A percentile compares a stretch with the other conserved stretches of the same genome.
Conservation (phyloP, 2,329 filamentous ascomycete species). For the Xylaria digitata region DNA sequence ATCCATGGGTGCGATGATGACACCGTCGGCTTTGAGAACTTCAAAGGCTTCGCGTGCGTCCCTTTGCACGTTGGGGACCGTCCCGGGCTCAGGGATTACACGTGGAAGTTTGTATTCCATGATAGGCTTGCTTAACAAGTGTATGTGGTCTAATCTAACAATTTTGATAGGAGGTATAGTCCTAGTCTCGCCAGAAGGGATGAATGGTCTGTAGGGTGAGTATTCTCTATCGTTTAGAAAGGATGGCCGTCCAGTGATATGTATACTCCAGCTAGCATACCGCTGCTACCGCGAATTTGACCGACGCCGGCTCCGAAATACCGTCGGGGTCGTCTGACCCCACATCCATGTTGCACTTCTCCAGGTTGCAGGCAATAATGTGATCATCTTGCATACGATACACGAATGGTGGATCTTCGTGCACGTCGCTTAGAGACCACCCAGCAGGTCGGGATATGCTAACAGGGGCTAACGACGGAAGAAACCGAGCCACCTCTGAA, state of each 20-base stretch:
- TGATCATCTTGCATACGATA: slow-evolving; percentile 10
- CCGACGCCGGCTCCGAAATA: neutral
- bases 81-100: slow-evolving; percentile 22
- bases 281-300: neutral
- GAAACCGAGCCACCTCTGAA: neutral
- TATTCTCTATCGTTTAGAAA: neutral
- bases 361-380: neutral
- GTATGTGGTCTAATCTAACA: neutral
- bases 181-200: neutral
- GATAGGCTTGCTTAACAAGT: neutral
- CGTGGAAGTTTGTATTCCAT: slow-evolving; percentile 15
- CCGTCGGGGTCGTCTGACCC: slow-evolving; percentile 1
- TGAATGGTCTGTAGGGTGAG: neutral
- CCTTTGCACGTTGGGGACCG: slow-evolving; percentile 12
- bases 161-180: neutral
- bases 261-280: neutral
- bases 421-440: too few species aligned
- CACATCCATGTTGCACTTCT: neutral
- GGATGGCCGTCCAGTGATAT: neutral
- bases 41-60: slow-evolving; percentile 29
- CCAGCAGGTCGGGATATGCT: neutral
- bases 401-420: too few species aligned
- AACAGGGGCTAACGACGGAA: neutral
- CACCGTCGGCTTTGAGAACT: slow-evolving; percentile 28
- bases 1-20: slow-evolving; percentile 28